These are phyloP conservation scores for Ustilago esculenta DNA, from an alignment of 1,284 basidiomycete species.

Conservation along the genomic window DNA sequence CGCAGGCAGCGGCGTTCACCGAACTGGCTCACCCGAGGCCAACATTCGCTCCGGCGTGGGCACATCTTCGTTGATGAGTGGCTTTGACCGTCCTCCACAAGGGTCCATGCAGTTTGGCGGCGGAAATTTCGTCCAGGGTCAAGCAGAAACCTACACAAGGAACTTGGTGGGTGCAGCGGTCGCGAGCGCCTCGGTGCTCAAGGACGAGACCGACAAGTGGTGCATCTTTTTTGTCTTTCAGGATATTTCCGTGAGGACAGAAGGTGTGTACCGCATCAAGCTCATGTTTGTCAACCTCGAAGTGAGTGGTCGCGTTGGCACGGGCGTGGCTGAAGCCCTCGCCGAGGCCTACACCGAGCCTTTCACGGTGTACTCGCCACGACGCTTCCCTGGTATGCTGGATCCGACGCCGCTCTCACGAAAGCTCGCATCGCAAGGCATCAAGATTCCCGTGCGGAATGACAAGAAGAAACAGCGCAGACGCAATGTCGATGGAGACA, in stretches of 20 bases:
- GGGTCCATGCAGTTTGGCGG: conserved; percentile 21
- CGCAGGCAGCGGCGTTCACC: conserved; percentile 7
- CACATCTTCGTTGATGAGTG: conserved; percentile 1
- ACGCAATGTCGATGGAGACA: conserved; percentile 21
- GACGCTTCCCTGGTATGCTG: conserved; percentile 60
- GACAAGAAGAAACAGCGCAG: conserved; percentile 59
- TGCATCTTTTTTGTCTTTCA: conserved; percentile 63
- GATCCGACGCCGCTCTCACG: conserved; percentile 59
- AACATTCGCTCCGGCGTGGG: not conserved
- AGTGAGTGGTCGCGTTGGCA: conserved; percentile 50
- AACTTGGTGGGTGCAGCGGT: conserved; percentile 60
- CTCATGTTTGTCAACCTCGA: conserved; percentile 59
- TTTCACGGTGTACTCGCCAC: conserved; percentile 59
- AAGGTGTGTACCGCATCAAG: conserved; percentile 60
- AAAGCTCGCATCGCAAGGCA: conserved; percentile 59
- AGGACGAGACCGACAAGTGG: conserved; percentile 56
- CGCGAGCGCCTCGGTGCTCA: conserved; percentile 57
- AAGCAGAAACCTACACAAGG: conserved; percentile 52
- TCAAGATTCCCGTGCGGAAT: conserved; percentile 60
- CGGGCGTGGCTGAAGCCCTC: conserved; percentile 53
- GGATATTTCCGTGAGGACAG: conserved; percentile 58
- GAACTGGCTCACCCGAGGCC: conserved; percentile 11
- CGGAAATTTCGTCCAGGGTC: conserved; percentile 22
- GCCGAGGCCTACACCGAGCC: conserved; percentile 61
- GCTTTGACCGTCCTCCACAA: conserved; percentile 14